phyloP scores from a whole-genome alignment of 148 eudicot genomes.

The Heliosperma pusillum region DNA sequence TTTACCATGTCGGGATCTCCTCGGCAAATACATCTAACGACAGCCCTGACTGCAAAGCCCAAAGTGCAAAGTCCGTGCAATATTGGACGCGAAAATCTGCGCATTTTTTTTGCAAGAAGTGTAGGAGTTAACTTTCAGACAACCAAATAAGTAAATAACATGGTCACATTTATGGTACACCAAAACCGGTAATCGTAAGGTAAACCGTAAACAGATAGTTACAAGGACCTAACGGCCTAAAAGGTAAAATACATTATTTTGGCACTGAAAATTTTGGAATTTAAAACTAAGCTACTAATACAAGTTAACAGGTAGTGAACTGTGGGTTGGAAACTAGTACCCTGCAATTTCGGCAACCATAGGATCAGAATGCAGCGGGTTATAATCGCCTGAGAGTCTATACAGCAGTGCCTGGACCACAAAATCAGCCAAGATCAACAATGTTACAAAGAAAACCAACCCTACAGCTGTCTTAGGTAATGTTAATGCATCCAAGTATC shows the following conservation, averaged over 20 bases:
- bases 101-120: background rate
- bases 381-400: constrained; percentile 98
- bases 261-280: too few species aligned
- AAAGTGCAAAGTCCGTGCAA: constrained; percentile 90
- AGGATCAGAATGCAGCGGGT: constrained; percentile 93
- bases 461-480: background rate
- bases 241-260: background rate
- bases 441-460: constrained; percentile 9
- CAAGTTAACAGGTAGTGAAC: background rate
- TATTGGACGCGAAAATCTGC: constrained; percentile 81
- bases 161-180: background rate
- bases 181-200: background rate
- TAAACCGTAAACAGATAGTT: background rate
- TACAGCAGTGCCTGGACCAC: constrained; percentile 77
- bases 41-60: constrained; percentile 84
- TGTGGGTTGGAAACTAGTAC: constrained; percentile 29
- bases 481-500: background rate
- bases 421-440: constrained; percentile 12
- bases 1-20: constrained; percentile 72
- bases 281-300: background rate
- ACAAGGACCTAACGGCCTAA: background rate
- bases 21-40: constrained; percentile 62
- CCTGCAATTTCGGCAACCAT: constrained; percentile 67
- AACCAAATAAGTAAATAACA: background rate
- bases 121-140: background rate